phyloP scores from a whole-genome alignment of 306 rosid genomes.

The Acacia melanoxylon region DNA sequence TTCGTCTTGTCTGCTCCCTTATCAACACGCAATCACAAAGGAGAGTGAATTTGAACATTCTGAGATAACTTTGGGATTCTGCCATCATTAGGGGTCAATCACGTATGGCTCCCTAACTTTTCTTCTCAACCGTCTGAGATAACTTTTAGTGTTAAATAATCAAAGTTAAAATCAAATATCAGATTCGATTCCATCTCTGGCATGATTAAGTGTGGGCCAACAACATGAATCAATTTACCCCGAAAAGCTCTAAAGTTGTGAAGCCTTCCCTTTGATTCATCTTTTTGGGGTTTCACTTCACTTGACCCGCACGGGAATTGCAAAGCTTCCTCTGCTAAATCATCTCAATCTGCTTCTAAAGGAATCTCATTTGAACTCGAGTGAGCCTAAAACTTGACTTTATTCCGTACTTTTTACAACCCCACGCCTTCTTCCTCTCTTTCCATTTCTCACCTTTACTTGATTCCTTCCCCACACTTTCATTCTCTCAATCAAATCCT shows the following conservation, averaged over 20 bases:
- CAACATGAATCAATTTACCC: slow-evolving; percentile 26
- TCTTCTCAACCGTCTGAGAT: background rate
- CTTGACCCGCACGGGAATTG: slow-evolving; percentile 71
- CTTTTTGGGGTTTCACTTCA: slow-evolving; percentile 22
- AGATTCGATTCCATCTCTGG: slow-evolving; percentile 25
- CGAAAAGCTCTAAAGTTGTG: slow-evolving; percentile 25
- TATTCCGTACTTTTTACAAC: slow-evolving; percentile 67
- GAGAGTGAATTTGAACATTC: background rate
- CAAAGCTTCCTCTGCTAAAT: slow-evolving; percentile 24
- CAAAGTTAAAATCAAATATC: slow-evolving; percentile 30
- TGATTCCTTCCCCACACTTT: slow-evolving; percentile 45
- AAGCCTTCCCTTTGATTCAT: background rate
- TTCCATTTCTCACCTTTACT: slow-evolving; percentile 47
- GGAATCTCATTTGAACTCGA: slow-evolving; percentile 20
- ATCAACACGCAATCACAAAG: background rate
- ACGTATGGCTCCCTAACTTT: background rate
- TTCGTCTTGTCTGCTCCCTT: slow-evolving; percentile 11
- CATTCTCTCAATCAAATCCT: background rate
- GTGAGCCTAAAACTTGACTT: slow-evolving; percentile 50
- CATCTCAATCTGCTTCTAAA: background rate
- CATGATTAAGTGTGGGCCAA: slow-evolving; percentile 4
- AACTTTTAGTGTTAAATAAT: background rate
- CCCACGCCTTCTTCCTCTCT: slow-evolving; percentile 52
- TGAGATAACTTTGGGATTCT: background rate
- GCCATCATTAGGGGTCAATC: slow-evolving; percentile 2